Conservation (phyloP, 371 early-diverging fungal species). For the Actinomortierella ambigua region DNA sequence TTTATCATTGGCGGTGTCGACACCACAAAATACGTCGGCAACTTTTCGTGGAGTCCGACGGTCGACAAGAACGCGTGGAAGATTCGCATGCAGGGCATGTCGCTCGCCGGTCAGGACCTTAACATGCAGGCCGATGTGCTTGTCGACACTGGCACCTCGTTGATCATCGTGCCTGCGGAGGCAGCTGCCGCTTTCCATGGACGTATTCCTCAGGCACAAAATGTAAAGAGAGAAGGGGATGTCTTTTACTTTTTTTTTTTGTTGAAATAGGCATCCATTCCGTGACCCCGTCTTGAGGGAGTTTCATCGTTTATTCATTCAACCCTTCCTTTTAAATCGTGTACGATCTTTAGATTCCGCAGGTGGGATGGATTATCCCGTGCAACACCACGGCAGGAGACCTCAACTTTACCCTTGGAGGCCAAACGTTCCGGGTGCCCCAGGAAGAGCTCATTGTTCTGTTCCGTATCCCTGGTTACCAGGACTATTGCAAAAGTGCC, state of each 20-base stretch:
- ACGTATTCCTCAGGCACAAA: constrained; percentile 6
- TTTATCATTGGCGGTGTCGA: constrained; percentile 87
- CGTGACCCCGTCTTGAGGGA: no score
- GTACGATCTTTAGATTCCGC: constrained; percentile 17
- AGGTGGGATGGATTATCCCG: constrained; percentile 41
- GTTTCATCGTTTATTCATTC: no score
- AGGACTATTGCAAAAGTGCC: constrained; percentile 45
- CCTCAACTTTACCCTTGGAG: constrained; percentile 35
- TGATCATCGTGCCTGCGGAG: constrained; percentile 32
- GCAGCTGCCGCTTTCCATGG: constrained; percentile 22
- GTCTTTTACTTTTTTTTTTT: no score
- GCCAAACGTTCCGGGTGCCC: constrained; percentile 35
- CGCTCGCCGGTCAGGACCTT: constrained; percentile 71
- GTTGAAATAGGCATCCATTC: no score
- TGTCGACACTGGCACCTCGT: constrained; percentile 69
- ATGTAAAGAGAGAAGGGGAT: no score
- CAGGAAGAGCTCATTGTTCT: constrained; percentile 35
- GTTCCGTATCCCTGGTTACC: constrained; percentile 40
- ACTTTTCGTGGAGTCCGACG: constrained; percentile 81
- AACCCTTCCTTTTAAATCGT: background rate
- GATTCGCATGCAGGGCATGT: constrained; percentile 75
- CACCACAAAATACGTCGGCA: constrained; percentile 75
- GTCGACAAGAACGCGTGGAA: constrained; percentile 93
- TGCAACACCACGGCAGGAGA: constrained; percentile 40
- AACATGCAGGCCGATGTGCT: constrained; percentile 69